A percentile compares a stretch with the other conserved stretches of the same genome.
These are phyloP conservation scores for Cinnamomum chago DNA, from an alignment of 164 flowering plant genomes.

Conservation along the genomic window DNA sequence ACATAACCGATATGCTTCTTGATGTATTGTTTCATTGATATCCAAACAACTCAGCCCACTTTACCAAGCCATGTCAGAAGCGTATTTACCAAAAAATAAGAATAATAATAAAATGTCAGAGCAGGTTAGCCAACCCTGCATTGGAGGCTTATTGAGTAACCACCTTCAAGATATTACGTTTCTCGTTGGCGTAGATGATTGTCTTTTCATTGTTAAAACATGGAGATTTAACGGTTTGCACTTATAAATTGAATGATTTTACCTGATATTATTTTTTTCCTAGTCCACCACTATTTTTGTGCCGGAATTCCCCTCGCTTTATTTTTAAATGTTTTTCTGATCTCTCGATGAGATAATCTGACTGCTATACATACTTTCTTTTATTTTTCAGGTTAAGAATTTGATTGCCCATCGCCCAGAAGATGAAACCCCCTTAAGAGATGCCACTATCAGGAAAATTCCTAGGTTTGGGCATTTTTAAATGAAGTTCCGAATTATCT, in stretches of 20 bases:
- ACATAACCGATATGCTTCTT: no score
- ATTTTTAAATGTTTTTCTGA: not conserved
- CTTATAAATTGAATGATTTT: not conserved
- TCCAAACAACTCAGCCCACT: no score
- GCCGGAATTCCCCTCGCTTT: not conserved
- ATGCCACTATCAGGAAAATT: constrained; percentile 47
- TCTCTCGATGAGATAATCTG: not conserved
- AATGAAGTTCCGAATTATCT: no score
- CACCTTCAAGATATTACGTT: not conserved
- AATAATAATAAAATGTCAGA: no score
- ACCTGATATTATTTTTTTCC: not conserved
- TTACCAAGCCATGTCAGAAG: no score
- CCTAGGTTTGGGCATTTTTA: constrained; percentile 36
- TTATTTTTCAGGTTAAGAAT: constrained; percentile 47
- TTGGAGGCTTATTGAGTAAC: no score
- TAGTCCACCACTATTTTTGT: not conserved
- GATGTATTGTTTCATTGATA: no score
- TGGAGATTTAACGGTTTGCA: not conserved
- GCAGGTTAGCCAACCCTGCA: no score
- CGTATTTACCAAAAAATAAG: no score
- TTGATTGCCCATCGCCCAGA: constrained; percentile 45
- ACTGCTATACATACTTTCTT: not conserved
- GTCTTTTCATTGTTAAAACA: not conserved
- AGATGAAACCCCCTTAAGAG: constrained; percentile 47
- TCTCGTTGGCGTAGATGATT: no score